These are phyloP conservation scores for Cladophialophora psammophila DNA, from an alignment of 2,329 filamentous ascomycete genomes.

Conservation along the genomic window DNA sequence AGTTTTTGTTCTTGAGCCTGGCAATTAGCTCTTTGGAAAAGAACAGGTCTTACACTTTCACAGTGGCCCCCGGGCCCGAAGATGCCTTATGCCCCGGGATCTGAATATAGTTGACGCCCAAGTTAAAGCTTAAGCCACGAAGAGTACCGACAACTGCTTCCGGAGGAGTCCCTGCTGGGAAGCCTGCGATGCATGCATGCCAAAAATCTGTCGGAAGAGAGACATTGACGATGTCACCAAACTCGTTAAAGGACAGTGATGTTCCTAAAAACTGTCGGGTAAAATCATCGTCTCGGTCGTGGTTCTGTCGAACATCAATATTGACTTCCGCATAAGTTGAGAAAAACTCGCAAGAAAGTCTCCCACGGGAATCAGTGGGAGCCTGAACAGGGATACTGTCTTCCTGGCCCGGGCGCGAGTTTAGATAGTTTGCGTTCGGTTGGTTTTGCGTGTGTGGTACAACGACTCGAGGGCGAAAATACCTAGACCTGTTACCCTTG, in stretches of 20 bases:
- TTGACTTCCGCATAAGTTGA: too few species aligned
- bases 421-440: too few species aligned
- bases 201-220: slow-evolving; percentile 42
- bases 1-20: slow-evolving; percentile 27
- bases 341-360: too few species aligned
- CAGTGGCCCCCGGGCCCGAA: slow-evolving; percentile 2
- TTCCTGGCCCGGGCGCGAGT: too few species aligned
- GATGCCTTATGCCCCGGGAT: slow-evolving; percentile 21
- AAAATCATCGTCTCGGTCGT: slow-evolving; percentile 36
- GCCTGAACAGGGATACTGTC: too few species aligned
- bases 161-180: slow-evolving; percentile 32
- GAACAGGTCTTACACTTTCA: slow-evolving; percentile 39
- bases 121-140: slow-evolving; percentile 33
- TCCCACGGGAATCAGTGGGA: too few species aligned
- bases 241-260: slow-evolving; percentile 37
- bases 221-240: slow-evolving; percentile 41
- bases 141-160: slow-evolving; percentile 32
- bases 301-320: too few species aligned
- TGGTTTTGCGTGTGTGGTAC: too few species aligned
- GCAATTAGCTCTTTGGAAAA: slow-evolving; percentile 37
- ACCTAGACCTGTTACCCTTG: too few species aligned
- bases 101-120: slow-evolving; percentile 32
- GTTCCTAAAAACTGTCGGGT: slow-evolving; percentile 40
- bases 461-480: too few species aligned
- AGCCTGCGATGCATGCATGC: slow-evolving; percentile 36